phyloP scores from a whole-genome alignment of 306 rosid genomes.

The Purshia tridentata region DNA sequence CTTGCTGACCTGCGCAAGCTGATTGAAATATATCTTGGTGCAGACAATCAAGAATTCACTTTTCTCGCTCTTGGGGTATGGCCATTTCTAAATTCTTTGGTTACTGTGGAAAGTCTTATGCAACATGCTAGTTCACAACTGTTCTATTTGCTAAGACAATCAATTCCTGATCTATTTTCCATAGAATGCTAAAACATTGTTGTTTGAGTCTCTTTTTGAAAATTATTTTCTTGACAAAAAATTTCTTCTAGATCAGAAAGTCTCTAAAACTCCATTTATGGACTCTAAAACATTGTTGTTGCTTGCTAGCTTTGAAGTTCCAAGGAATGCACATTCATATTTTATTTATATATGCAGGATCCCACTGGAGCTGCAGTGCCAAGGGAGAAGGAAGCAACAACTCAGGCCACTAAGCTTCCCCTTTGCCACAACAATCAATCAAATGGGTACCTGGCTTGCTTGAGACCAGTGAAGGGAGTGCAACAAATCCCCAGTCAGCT shows the following conservation, averaged over 20 bases:
- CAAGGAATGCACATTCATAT: neutral
- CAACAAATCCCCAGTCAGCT: slow-evolving; percentile 25
- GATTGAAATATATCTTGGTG: slow-evolving; percentile 20
- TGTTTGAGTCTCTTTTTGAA: neutral
- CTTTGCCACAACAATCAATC: slow-evolving; percentile 1
- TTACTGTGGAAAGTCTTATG: neutral
- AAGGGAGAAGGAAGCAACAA: slow-evolving; percentile 22
- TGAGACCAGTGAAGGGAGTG: slow-evolving; percentile 23
- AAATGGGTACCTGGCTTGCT: slow-evolving; percentile 13
- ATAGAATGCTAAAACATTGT: neutral
- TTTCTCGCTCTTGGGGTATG: slow-evolving; percentile 23
- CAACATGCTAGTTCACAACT: neutral
- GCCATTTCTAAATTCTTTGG: neutral
- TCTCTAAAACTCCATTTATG: too few species aligned
- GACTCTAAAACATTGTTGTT: too few species aligned
- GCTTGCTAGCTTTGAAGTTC: too few species aligned
- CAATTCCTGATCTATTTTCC: neutral
- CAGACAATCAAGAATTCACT: slow-evolving; percentile 25
- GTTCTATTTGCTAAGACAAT: neutral
- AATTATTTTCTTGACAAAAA: neutral
- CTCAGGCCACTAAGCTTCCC: slow-evolving; percentile 16
- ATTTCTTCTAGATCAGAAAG: neutral
- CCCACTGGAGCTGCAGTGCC: slow-evolving; percentile 16
- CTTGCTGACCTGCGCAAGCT: slow-evolving; percentile 25
- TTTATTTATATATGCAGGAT: slow-evolving; percentile 5